phyloP scores from a whole-genome alignment of 257 asterid genomes.

The Perilla frutescens region DNA sequence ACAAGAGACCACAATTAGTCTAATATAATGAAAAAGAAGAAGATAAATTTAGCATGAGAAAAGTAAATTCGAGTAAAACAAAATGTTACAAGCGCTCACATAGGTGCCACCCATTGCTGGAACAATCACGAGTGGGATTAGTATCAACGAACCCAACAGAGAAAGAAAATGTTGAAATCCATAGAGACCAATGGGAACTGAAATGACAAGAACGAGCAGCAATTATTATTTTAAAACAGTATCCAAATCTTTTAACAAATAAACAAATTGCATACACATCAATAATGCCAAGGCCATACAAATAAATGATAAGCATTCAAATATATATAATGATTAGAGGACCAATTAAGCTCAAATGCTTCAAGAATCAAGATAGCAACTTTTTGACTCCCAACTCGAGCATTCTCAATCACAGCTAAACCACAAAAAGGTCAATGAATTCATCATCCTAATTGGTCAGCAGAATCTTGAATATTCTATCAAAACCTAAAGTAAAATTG shows the following conservation, averaged over 20 bases:
- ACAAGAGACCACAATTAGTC: conserved; percentile 38
- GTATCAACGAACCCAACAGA: conserved; percentile 88
- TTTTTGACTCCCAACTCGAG: conserved; percentile 16
- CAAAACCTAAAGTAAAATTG: not conserved
- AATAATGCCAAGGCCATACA: conserved; percentile 18
- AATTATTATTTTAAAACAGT: conserved; percentile 9
- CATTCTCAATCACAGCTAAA: not conserved
- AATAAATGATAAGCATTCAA: not conserved
- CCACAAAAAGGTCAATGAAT: not conserved
- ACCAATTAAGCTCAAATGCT: conserved; percentile 16
- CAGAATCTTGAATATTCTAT: conserved; percentile 26
- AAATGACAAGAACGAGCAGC: conserved; percentile 38
- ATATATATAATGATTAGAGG: conserved; percentile 4
- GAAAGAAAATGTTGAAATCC: conserved; percentile 96
- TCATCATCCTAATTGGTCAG: conserved; percentile 3
- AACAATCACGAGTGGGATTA: conserved; percentile 93
- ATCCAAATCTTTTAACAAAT: not conserved
- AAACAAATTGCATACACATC: conserved; percentile 4
- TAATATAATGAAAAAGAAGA: not conserved
- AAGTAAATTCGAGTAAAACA: not conserved
- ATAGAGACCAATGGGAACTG: conserved; percentile 97
- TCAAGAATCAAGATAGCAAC: conserved; percentile 25
- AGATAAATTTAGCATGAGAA: conserved; percentile 1
- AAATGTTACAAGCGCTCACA: conserved; percentile 76
- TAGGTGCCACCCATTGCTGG: conserved; percentile 99